Evolutionary conservation across 441 rosid species (phyloP), one percentile per base, ranked within the genome.

Genomic region (Adansonia rubrostipa): DNA sequence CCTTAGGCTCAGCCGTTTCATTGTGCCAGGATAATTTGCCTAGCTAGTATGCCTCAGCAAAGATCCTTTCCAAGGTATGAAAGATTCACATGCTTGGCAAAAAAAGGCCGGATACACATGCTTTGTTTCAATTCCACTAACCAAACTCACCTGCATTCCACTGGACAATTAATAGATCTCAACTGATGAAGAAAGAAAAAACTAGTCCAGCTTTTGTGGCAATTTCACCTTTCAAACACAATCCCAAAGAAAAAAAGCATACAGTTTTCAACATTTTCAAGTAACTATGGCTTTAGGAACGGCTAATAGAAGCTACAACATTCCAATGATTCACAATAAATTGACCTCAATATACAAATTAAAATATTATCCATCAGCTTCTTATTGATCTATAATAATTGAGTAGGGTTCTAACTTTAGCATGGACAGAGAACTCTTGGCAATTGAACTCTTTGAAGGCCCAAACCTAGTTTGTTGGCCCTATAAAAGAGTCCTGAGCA

Each of bases 101-200:
- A 48, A 61, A 61, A 28, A 28, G 33, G 66, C 42, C 66, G 11
- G n/a, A 64, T 8, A 17, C 19, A n/a, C 47, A 36, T 8, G 33
- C 33, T 28, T 28, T 28, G 33, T 28, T 28, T 28, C 33, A 28
- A 28, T 28, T 28, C 33, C 33, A 28, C 33, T 28, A 28, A 28
- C 33, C 33, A 28, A 28, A 28, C 33, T 61, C 65, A 61, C 65
- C 10, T 61, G 65, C 65, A 61, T 24, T 61, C 65, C 65, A 61
- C 2, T 61, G n/a, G 40, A 24, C 33, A 60, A 9, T 2, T 60
- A 9, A 60, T 28, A 60, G 64, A 60, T 3, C 40, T 60, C 36
- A 22, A 9, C 36, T 61, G 65, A 11, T 62, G 24, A 14, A 60
- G 24, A 60, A 10, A 10, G 4, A 20, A 20, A 60, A 60, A 20